Percentiles rank a stretch among this genome's conserved stretches.
Evolutionary conservation across 345 rosid genomes (phyloP).

Genomic region (Lepidium aucheri): DNA sequence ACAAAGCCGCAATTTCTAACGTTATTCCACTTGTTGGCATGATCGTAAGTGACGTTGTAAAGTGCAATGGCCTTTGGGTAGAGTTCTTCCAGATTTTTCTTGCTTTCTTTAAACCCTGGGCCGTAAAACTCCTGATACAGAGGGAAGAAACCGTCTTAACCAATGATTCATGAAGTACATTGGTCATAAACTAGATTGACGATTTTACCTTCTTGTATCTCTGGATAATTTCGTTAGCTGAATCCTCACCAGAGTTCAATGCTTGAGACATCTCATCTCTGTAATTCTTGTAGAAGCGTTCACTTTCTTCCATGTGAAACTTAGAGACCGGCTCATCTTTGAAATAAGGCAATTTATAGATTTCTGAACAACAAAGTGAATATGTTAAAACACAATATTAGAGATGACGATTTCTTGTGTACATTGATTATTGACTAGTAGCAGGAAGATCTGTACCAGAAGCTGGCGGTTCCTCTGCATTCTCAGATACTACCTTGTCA

Average conservation of each 20-base stretch:
- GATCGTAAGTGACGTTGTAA: constrained; percentile 35
- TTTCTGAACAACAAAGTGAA: constrained; percentile 26
- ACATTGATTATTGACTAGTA: neutral
- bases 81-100: constrained; percentile 37
- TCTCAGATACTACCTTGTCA: constrained; percentile 32
- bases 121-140: constrained; percentile 41
- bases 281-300: constrained; percentile 27
- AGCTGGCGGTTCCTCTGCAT: constrained; percentile 4
- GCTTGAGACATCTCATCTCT: constrained; percentile 41
- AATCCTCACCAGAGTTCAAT: neutral
- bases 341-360: constrained; percentile 46
- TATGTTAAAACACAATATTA: neutral
- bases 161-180: neutral
- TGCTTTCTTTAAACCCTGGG: constrained; percentile 35
- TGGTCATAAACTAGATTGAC: neutral
- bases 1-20: constrained; percentile 36
- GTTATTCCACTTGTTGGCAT: constrained; percentile 15
- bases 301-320: constrained; percentile 26
- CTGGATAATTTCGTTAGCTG: constrained; percentile 31
- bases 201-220: constrained; percentile 52
- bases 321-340: constrained; percentile 14
- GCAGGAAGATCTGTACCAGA: constrained; percentile 28
- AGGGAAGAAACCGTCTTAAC: constrained; percentile 19
- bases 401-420: neutral
- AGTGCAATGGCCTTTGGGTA: constrained; percentile 45